These are phyloP conservation scores for Friedmanniomyces endolithicus DNA, from an alignment of 495 filamentous ascomycete species.

Conservation along the genomic window DNA sequence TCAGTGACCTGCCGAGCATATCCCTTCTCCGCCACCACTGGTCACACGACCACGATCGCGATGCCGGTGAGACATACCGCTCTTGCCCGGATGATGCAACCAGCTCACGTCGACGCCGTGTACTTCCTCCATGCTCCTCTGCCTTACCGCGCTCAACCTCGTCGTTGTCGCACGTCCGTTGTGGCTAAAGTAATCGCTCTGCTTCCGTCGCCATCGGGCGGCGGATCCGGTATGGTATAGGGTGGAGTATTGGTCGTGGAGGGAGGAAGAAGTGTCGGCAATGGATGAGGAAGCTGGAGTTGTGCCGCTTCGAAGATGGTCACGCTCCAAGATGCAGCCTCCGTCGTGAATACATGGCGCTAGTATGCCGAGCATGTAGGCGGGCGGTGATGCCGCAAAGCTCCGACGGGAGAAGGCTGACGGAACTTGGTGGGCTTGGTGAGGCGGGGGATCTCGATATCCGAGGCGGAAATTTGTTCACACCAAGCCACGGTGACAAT, in stretches of 20 bases:
- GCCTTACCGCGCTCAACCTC: neutral
- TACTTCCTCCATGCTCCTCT: constrained; percentile 40
- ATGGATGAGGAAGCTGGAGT: neutral
- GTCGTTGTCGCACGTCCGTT: neutral
- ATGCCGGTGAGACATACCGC: neutral
- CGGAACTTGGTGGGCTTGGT: no score
- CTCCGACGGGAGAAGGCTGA: neutral
- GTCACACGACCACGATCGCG: neutral
- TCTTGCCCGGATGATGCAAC: constrained; percentile 54
- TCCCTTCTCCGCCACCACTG: neutral
- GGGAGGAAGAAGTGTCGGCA: neutral
- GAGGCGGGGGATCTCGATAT: no score
- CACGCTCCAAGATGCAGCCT: neutral
- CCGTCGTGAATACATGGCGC: neutral
- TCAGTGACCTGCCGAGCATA: no score
- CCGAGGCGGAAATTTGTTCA: no score
- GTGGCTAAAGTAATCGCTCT: neutral
- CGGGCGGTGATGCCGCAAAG: neutral
- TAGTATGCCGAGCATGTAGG: neutral
- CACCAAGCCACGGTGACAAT: no score
- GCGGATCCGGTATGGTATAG: constrained; percentile 3
- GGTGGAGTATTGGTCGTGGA: neutral
- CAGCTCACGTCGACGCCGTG: constrained; percentile 56
- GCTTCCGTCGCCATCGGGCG: constrained; percentile 8
- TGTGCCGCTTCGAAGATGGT: neutral